Conservation (phyloP, 2,329 filamentous ascomycete genomes). For the Apiospora malaysiana region DNA sequence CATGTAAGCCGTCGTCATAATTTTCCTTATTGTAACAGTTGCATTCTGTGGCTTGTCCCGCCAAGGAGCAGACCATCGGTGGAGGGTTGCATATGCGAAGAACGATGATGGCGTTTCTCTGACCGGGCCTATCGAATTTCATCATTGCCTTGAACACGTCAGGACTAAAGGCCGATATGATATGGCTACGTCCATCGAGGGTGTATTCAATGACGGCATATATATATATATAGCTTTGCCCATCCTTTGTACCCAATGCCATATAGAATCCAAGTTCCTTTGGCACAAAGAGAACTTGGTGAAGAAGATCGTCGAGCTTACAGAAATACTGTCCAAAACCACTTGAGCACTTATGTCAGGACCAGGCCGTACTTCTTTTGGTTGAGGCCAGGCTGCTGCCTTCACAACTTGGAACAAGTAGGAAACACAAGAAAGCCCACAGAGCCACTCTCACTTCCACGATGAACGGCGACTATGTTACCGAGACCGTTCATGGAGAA, state of each 20-base stretch:
- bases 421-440: background rate
- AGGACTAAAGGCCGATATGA: background rate
- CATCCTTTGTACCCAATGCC: background rate
- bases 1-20: slow-evolving; percentile 12
- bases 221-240: background rate
- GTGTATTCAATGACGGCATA: background rate
- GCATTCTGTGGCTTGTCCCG: background rate
- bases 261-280: no score
- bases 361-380: no score
- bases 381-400: no score
- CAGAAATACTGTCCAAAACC: no score
- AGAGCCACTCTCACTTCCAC: background rate
- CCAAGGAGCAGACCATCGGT: background rate
- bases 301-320: background rate
- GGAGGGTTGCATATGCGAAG: background rate
- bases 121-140: background rate
- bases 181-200: background rate
- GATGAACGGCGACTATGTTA: slow-evolving; percentile 23
- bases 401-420: no score
- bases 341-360: no score
- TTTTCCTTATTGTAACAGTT: slow-evolving; percentile 6
- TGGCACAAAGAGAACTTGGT: no score
- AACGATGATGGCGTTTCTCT: background rate
- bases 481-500: slow-evolving; percentile 29
- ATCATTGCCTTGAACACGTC: background rate